These are phyloP conservation scores for Debaryomyces robertsiae DNA, from an alignment of 1,139 yeast species.

Conservation along the genomic window DNA sequence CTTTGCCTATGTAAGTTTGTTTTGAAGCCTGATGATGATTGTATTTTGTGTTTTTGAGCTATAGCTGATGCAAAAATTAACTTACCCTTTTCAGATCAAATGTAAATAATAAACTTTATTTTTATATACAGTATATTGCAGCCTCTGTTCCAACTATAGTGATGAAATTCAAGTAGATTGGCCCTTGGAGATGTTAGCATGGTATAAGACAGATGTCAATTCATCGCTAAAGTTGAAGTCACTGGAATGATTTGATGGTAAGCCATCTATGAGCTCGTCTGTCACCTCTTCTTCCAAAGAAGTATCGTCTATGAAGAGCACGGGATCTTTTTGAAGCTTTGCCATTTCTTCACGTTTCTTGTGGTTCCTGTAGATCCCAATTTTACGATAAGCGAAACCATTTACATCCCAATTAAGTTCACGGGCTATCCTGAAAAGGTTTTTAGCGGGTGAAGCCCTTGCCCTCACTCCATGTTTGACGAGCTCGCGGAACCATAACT, in stretches of 20 bases:
- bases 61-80: conserved; percentile 8
- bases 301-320: conserved; percentile 20
- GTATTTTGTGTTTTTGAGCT: conserved; percentile 9
- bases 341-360: conserved; percentile 23
- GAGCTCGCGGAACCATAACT: conserved; percentile 42
- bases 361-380: conserved; percentile 26
- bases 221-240: conserved; percentile 24
- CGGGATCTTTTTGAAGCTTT: conserved; percentile 26
- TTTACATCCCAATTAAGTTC: conserved; percentile 39
- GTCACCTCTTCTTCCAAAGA: conserved; percentile 22
- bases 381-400: conserved; percentile 37
- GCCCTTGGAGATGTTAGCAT: conserved; percentile 9
- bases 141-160: background rate
- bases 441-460: conserved; percentile 29
- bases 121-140: conserved; percentile 1
- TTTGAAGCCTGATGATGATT: conserved; percentile 3
- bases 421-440: conserved; percentile 38
- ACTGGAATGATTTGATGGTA: conserved; percentile 2
- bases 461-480: conserved; percentile 36
- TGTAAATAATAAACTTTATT: conserved; percentile 1
- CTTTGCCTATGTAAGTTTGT: conserved; percentile 1
- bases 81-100: conserved; percentile 7
- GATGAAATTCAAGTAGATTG: no score
- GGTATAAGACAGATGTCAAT: conserved; percentile 21
- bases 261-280: conserved; percentile 22